Percentiles rank a stretch among this genome's conserved stretches.
phyloP scores from a whole-genome alignment of 305 asterid genomes.

The Solanum chacoense region DNA sequence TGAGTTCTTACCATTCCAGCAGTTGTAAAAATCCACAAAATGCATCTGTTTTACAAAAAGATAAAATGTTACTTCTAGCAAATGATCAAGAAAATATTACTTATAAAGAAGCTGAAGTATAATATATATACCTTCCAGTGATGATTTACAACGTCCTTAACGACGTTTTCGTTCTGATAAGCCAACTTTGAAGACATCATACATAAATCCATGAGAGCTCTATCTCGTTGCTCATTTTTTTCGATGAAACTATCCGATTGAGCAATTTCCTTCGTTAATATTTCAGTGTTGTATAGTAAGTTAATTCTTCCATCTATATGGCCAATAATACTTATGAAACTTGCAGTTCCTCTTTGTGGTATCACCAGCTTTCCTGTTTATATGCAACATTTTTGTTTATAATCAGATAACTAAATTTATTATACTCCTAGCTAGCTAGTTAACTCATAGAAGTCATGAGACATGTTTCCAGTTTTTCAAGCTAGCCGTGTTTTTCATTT shows the following conservation, averaged over 20 bases:
- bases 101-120: background rate
- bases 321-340: constrained; percentile 65
- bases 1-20: constrained; percentile 78
- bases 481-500: background rate
- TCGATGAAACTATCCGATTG: constrained; percentile 4
- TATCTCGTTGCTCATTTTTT: constrained; percentile 6
- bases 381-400: background rate
- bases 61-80: background rate
- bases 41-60: constrained; percentile 57
- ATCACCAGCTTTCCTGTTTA: constrained; percentile 44
- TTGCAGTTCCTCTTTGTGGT: constrained; percentile 66
- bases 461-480: background rate
- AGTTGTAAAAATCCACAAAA: constrained; percentile 78
- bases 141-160: constrained; percentile 44
- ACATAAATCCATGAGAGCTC: constrained; percentile 64
- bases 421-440: background rate
- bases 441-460: background rate
- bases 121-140: constrained; percentile 65
- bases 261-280: background rate
- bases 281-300: constrained; percentile 30
- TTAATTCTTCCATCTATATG: constrained; percentile 77
- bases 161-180: constrained; percentile 67
- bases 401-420: background rate
- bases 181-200: constrained; percentile 80
- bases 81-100: background rate